Conservation (phyloP, 192 early-diverging fungal genomes). For the Mortierella alpina region DNA sequence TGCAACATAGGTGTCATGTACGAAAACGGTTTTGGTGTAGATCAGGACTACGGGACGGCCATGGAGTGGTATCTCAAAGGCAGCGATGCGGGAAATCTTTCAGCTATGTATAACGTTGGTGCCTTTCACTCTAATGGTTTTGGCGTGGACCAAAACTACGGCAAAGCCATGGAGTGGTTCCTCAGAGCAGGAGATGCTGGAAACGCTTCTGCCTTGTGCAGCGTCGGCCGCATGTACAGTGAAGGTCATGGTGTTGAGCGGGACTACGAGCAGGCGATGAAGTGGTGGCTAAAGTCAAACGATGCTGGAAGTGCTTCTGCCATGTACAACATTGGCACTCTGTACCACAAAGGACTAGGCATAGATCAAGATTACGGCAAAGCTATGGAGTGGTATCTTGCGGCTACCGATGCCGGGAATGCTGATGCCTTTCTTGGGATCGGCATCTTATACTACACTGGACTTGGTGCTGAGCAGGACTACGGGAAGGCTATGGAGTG, state of each 20-base stretch:
- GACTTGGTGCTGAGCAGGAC: constrained; percentile 2
- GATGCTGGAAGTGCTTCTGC: too few species aligned
- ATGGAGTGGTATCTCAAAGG: constrained; percentile 19
- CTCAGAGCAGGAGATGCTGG: constrained; percentile 47
- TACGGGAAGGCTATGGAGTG: constrained; percentile 50
- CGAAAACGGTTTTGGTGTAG: constrained; percentile 47
- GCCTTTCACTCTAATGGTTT: constrained; percentile 42
- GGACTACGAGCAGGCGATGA: too few species aligned
- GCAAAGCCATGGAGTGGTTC: constrained; percentile 33
- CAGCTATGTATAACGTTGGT: constrained; percentile 41
- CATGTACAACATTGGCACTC: too few species aligned
- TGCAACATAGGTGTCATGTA: constrained; percentile 44
- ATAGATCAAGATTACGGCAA: too few species aligned
- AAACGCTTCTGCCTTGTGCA: constrained; percentile 31
- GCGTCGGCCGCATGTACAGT: constrained; percentile 52
- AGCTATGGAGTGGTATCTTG: too few species aligned
- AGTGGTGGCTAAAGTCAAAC: not conserved
- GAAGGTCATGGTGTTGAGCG: constrained; percentile 50
- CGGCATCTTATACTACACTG: too few species aligned
- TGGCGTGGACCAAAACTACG: constrained; percentile 21
- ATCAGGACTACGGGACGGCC: too few species aligned
- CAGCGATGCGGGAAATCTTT: too few species aligned
- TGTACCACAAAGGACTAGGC: too few species aligned
- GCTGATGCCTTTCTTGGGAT: too few species aligned
- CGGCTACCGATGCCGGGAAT: too few species aligned